These are phyloP conservation scores for Colletotrichum tabaci DNA, from an alignment of 2,329 filamentous ascomycete genomes.

Conservation along the genomic window DNA sequence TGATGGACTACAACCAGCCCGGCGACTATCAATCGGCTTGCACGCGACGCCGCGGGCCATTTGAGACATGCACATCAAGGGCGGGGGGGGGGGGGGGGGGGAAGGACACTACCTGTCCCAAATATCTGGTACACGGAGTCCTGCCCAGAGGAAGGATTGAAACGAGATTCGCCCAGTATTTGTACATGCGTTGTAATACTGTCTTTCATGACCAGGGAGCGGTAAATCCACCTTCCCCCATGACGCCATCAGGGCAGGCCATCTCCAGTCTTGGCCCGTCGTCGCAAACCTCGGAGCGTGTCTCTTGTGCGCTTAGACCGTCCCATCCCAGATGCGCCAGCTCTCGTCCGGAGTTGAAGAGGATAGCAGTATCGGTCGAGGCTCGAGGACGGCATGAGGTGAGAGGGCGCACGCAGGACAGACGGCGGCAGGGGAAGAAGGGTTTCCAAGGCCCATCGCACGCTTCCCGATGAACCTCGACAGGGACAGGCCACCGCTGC, in stretches of 20 bases:
- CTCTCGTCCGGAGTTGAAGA: conserved; percentile 3
- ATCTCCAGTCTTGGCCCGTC: background rate
- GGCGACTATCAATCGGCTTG: background rate
- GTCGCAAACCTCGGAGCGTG: background rate
- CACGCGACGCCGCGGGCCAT: background rate
- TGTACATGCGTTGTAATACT: background rate
- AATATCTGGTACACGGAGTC: conserved; percentile 7
- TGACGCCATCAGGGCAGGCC: conserved; percentile 7
- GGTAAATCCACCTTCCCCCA: background rate
- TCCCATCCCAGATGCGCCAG: background rate
- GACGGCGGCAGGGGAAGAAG: background rate
- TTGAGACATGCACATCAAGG: background rate
- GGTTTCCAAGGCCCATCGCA: background rate
- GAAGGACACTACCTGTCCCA: background rate
- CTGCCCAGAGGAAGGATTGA: background rate
- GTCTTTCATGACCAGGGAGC: conserved; percentile 1
- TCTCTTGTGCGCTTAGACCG: conserved; percentile 7
- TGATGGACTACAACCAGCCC: no score
- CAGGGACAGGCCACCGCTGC: conserved; percentile 35
- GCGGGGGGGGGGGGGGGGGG: background rate
- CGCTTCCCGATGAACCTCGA: conserved; percentile 37
- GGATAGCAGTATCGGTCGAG: background rate
- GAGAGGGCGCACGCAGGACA: background rate
- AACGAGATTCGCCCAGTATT: conserved; percentile 6
- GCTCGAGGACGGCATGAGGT: background rate